phyloP scores from a whole-genome alignment of 164 flowering plant genomes.

The Sedum album region DNA sequence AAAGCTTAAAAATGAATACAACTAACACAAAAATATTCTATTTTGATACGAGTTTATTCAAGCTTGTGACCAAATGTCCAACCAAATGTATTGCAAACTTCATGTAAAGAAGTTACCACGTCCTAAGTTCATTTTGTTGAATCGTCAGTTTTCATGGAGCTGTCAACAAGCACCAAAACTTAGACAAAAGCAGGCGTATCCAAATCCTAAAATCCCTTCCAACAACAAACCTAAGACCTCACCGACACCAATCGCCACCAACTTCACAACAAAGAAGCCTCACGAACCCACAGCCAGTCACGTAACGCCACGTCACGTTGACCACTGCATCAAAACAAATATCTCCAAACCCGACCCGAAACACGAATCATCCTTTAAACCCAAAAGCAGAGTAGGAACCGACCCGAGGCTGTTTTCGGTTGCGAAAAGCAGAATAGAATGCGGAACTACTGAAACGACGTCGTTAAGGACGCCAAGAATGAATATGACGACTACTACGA shows the following conservation, averaged over 20 bases:
- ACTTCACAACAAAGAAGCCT: neutral
- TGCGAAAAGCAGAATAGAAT: neutral
- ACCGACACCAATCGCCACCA: neutral
- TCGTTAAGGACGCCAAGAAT: neutral
- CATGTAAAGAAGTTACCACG: neutral
- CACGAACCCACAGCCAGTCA: neutral
- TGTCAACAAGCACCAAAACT: neutral
- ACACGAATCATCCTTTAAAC: neutral
- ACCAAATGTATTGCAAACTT: no score
- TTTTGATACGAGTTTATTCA: no score
- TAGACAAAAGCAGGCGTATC: neutral
- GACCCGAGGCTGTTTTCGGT: neutral
- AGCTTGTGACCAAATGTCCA: no score
- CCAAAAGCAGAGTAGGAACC: neutral
- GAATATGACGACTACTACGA: no score
- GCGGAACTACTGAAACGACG: constrained; percentile 5
- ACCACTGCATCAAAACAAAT: neutral
- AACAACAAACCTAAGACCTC: neutral
- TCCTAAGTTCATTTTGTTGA: neutral
- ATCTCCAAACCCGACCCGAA: constrained; percentile 2
- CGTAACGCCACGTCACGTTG: neutral
- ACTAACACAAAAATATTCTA: no score
- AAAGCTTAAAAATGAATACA: no score
- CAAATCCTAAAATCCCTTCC: neutral
- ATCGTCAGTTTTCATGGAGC: neutral